Evolutionary conservation across 2,329 filamentous ascomycete genomes (phyloP).

Genomic region (Magnaporthiopsis incrustans): DNA sequence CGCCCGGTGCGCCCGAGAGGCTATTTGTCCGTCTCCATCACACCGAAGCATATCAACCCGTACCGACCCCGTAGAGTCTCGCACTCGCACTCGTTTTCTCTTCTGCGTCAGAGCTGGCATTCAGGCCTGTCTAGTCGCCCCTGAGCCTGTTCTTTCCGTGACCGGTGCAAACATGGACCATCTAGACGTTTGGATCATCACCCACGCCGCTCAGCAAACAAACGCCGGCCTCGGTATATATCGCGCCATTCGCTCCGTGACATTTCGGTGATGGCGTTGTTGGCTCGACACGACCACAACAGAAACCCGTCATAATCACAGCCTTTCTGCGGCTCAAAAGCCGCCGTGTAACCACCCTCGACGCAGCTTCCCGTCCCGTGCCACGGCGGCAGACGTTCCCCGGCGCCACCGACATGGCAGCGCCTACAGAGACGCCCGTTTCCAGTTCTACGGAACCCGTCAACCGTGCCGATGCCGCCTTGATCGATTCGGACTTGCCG

Average conservation of each 20-base stretch:
- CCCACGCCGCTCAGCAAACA: not conserved
- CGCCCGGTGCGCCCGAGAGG: not conserved
- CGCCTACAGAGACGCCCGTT: no score
- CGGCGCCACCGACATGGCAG: not conserved
- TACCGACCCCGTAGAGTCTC: no score
- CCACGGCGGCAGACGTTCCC: not conserved
- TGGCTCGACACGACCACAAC: not conserved
- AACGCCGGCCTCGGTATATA: not conserved
- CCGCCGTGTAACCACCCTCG: not conserved
- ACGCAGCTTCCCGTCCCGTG: not conserved
- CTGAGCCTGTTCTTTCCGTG: not conserved
- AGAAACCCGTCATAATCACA: not conserved
- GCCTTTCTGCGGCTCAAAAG: not conserved
- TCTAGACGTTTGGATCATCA: not conserved
- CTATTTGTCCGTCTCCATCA: not conserved
- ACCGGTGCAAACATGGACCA: not conserved
- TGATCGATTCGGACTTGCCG: constrained; percentile 7
- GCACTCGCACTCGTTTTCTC: not conserved
- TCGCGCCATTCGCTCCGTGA: not conserved
- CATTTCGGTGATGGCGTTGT: not conserved
- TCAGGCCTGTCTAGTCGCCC: not conserved
- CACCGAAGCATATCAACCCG: no score
- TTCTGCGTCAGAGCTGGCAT: not conserved
- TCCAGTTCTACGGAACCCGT: not conserved
- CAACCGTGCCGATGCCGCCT: constrained; percentile 1